phyloP scores from a whole-genome alignment of 176 grass and related monocot species.

The Cenchrus fungigraminus region DNA sequence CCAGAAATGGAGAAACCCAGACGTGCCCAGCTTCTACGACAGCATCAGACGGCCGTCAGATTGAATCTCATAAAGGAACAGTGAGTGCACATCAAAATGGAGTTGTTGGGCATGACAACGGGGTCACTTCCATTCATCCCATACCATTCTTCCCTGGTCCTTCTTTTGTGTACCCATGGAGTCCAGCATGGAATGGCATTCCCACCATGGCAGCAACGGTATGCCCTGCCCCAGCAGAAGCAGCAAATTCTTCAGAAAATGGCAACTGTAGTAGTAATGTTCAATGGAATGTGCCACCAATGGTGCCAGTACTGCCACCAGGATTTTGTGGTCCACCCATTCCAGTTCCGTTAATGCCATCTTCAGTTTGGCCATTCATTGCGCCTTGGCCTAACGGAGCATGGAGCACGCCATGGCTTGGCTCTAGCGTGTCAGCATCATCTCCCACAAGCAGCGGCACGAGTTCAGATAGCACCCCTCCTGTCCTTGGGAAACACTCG shows the following conservation, averaged over 20 bases:
- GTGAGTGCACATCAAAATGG: constrained; percentile 48
- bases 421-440: background rate
- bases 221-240: constrained; percentile 50
- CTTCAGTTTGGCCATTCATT: constrained; percentile 59
- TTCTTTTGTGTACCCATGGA: constrained; percentile 65
- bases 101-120: constrained; percentile 41
- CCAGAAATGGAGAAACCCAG: constrained; percentile 41
- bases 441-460: constrained; percentile 42
- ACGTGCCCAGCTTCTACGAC: constrained; percentile 32
- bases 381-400: constrained; percentile 58
- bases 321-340: constrained; percentile 48
- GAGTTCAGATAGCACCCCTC: constrained; percentile 35
- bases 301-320: constrained; percentile 35
- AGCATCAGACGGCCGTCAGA: constrained; percentile 39
- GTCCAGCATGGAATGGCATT: constrained; percentile 58
- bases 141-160: constrained; percentile 53
- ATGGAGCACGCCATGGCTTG: constrained; percentile 68
- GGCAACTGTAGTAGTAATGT: constrained; percentile 31
- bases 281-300: constrained; percentile 50
- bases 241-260: constrained; percentile 46
- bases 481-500: constrained; percentile 71
- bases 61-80: constrained; percentile 32
- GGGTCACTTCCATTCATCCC: constrained; percentile 47
- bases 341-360: constrained; percentile 52
- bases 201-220: constrained; percentile 47